Evolutionary conservation across 2,329 filamentous ascomycete genomes (phyloP).

Genomic region (Fusarium ramigenum): DNA sequence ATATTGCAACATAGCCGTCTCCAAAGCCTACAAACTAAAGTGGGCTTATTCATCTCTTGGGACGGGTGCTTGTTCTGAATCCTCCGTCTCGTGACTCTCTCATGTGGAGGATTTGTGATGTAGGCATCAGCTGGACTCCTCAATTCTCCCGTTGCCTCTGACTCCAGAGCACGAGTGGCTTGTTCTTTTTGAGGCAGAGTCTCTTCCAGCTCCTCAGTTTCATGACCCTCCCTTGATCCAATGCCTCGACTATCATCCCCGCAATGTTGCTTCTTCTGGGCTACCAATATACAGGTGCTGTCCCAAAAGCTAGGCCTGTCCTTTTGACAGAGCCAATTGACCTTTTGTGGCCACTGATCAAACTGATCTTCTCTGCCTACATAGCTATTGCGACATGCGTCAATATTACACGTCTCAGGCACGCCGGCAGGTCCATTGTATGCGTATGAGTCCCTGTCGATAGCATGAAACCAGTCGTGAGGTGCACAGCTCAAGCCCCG

Average conservation of each 20-base stretch:
- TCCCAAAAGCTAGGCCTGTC: fast-evolving
- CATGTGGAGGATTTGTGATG: neutral
- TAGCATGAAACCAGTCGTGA: neutral
- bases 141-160: neutral
- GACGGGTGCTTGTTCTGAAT: neutral
- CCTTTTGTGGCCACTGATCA: no score
- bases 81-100: fast-evolving
- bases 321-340: neutral
- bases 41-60: neutral
- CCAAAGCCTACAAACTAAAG: neutral
- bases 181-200: no score
- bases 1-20: neutral
- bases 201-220: fast-evolving
- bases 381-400: neutral
- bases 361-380: neutral
- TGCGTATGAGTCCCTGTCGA: neutral
- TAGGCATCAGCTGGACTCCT: neutral
- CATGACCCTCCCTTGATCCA: no score
- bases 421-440: neutral
- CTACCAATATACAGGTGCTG: fast-evolving
- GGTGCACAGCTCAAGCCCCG: neutral
- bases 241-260: fast-evolving
- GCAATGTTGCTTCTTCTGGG: neutral
- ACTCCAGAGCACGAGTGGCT: neutral
- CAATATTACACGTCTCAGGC: neutral